A percentile compares a stretch with the other conserved stretches of the same genome.
Evolutionary conservation across 2,329 filamentous ascomycete species (phyloP).

Genomic region (Zymoseptoria brevis): DNA sequence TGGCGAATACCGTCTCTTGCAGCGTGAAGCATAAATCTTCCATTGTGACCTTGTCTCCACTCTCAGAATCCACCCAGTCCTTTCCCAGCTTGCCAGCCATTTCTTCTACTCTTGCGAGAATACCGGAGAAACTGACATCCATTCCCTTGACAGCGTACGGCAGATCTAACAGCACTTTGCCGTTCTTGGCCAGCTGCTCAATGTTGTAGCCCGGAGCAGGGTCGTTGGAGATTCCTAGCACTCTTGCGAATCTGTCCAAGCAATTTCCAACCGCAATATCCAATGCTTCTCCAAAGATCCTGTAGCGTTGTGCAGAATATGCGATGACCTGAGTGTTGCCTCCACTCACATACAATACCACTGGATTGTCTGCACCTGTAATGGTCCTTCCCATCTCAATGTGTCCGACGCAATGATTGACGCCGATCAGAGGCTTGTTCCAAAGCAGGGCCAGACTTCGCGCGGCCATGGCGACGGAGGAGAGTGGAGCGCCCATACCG

Average conservation of each 20-base stretch:
- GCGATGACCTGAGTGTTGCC: conserved; percentile 98
- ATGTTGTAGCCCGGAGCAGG: conserved; percentile 97
- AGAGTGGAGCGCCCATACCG: conserved; percentile 90
- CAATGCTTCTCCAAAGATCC: conserved; percentile 95
- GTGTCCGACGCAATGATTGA: conserved; percentile 97
- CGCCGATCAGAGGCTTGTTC: conserved; percentile 80
- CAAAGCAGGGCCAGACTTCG: conserved; percentile 76
- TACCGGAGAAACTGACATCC: conserved; percentile 94
- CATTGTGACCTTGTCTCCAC: conserved; percentile 57
- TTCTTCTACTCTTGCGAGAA: conserved; percentile 73
- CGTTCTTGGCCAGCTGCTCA: conserved; percentile 78
- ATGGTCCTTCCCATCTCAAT: conserved; percentile 97
- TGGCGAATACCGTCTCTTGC: conserved; percentile 91
- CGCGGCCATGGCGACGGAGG: conserved; percentile 77
- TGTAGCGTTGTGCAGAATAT: conserved; percentile 87
- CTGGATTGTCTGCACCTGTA: conserved; percentile 81
- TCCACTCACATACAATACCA: conserved; percentile 90
- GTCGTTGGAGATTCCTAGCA: conserved; percentile 85
- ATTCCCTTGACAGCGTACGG: conserved; percentile 98
- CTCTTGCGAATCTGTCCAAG: conserved; percentile 88
- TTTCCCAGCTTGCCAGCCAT: conserved; percentile 61
- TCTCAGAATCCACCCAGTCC: conserved; percentile 35
- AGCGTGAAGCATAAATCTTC: conserved; percentile 88
- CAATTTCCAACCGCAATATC: conserved; percentile 98
- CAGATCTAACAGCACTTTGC: conserved; percentile 67